Evolutionary conservation across 805 yeast genomes (phyloP).

Genomic region (Naumovozyma baii): DNA sequence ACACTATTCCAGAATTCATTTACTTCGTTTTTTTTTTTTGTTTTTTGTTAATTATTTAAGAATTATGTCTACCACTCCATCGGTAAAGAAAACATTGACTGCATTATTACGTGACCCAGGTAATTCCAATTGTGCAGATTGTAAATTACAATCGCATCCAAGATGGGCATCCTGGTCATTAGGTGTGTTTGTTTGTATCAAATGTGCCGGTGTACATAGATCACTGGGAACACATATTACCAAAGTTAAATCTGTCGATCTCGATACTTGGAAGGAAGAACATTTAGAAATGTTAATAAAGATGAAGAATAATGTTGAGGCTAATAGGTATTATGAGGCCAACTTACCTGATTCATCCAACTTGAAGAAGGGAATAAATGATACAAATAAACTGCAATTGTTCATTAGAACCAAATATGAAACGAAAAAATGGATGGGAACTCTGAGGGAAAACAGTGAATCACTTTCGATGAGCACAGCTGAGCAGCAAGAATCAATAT

Average conservation of each 20-base stretch:
- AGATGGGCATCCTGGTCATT: slow-evolving; percentile 97
- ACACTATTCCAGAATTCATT: no score
- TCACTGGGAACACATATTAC: slow-evolving; percentile 94
- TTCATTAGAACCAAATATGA: slow-evolving; percentile 91
- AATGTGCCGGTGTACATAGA: slow-evolving; percentile 94
- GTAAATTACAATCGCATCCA: slow-evolving; percentile 83
- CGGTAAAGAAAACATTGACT: slow-evolving; percentile 47
- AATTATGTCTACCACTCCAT: slow-evolving; percentile 1
- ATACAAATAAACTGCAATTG: slow-evolving; percentile 74
- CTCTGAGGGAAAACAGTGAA: slow-evolving; percentile 23
- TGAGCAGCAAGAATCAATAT: background rate
- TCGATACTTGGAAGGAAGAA: slow-evolving; percentile 94
- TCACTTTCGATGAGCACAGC: background rate
- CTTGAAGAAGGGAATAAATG: slow-evolving; percentile 19
- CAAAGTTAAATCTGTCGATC: slow-evolving; percentile 84
- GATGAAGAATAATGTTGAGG: slow-evolving; percentile 71
- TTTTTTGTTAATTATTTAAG: no score
- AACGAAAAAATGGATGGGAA: slow-evolving; percentile 77
- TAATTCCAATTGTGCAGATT: slow-evolving; percentile 81
- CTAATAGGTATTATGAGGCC: slow-evolving; percentile 79
- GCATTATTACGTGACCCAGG: slow-evolving; percentile 66
- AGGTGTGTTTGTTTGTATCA: slow-evolving; percentile 86
- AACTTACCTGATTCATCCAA: slow-evolving; percentile 33
- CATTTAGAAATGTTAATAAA: slow-evolving; percentile 71
- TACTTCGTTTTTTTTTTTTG: no score